A percentile compares a stretch with the other conserved stretches of the same genome.
Evolutionary conservation across 2,329 filamentous ascomycete species (phyloP).

Genomic region (Fusarium sp.): DNA sequence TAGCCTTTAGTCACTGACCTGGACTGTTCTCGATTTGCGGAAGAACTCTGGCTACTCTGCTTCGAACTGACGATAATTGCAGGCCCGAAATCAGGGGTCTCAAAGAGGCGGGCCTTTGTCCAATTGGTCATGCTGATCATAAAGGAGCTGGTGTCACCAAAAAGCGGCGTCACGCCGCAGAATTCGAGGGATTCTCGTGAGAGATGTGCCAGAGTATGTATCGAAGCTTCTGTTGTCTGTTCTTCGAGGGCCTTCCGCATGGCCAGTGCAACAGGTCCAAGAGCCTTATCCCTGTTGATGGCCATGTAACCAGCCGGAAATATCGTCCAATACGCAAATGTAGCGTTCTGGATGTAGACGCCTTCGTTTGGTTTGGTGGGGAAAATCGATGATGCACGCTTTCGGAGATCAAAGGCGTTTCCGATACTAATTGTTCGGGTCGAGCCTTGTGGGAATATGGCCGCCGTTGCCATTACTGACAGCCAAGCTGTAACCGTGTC

Average conservation of each 20-base stretch:
- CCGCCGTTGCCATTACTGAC: not conserved
- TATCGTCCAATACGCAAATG: constrained; percentile 8
- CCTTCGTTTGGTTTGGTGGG: not conserved
- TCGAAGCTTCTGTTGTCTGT: constrained; percentile 11
- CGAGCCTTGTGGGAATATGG: constrained; percentile 7
- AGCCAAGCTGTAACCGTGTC: constrained; percentile 22
- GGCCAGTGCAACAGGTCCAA: constrained; percentile 12
- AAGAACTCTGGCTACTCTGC: no score
- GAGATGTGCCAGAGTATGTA: constrained; percentile 19
- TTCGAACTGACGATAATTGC: not conserved
- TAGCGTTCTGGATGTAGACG: constrained; percentile 18
- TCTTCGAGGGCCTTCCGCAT: constrained; percentile 3
- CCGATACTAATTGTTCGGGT: constrained; percentile 6
- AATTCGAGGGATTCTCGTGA: constrained; percentile 1
- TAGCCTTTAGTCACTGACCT: not conserved
- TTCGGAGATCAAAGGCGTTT: constrained; percentile 18
- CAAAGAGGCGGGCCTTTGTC: not conserved
- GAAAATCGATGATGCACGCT: constrained; percentile 17
- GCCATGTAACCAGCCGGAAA: not conserved
- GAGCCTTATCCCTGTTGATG: not conserved
- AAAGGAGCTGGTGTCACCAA: constrained; percentile 14
- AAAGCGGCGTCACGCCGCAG: constrained; percentile 17
- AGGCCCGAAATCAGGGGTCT: constrained; percentile 1
- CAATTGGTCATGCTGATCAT: constrained; percentile 2
- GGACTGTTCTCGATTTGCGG: not conserved